Conservation (phyloP, 805 yeast species). For the Monosporozyma aerobia region DNA sequence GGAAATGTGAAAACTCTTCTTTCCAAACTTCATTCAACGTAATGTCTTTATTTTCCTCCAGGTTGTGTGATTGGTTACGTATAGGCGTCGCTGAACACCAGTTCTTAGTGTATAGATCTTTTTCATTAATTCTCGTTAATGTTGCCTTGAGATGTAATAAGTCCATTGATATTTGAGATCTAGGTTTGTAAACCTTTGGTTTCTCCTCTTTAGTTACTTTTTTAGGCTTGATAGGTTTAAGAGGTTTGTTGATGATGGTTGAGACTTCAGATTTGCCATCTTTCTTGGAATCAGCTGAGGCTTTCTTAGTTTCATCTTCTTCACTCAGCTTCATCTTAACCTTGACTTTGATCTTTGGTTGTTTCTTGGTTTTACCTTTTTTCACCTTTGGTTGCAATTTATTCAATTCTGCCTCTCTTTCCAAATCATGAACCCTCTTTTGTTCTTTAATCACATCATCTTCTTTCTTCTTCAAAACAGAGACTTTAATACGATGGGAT, state of each 20-base stretch:
- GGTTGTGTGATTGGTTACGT: not conserved
- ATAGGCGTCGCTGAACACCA: conserved; percentile 27
- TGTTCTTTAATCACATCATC: not conserved
- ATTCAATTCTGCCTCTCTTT: not conserved
- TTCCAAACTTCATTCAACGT: not conserved
- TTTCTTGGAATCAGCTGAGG: not conserved
- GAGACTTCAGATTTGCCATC: not conserved
- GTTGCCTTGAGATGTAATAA: not conserved
- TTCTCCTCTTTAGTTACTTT: conserved; percentile 1
- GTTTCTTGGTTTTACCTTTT: not conserved
- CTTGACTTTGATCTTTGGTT: not conserved
- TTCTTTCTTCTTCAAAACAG: not conserved
- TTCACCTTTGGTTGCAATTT: not conserved
- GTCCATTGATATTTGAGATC: conserved; percentile 14
- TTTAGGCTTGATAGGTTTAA: not conserved
- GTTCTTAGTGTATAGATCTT: conserved; percentile 7
- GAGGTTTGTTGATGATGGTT: not conserved
- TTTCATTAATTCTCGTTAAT: conserved; percentile 3
- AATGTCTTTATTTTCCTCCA: not conserved
- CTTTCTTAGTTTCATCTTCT: not conserved
- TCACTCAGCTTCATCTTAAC: not conserved
- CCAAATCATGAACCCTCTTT: not conserved
- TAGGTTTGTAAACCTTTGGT: conserved; percentile 3
- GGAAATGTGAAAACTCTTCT: not conserved
- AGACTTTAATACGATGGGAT: not conserved